Percentiles rank a stretch among this genome's conserved stretches.
Evolutionary conservation across 23 red algal genomes (phyloP).

Genomic region (Gracilaria caudata): DNA sequence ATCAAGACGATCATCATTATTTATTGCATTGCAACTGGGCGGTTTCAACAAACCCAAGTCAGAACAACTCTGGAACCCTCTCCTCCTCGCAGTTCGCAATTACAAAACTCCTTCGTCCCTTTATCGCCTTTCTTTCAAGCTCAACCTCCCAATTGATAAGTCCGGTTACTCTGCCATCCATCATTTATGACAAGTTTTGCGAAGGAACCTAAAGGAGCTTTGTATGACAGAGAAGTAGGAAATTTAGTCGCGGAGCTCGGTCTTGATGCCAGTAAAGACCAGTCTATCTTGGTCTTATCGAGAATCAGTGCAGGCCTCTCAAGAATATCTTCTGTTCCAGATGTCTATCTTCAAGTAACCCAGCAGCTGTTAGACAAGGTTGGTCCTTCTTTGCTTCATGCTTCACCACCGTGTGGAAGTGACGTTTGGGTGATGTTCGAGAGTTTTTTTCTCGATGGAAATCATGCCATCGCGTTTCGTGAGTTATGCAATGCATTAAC

Average conservation of each 20-base stretch:
- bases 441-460: constrained; percentile 6
- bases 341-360: constrained; percentile 3
- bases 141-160: too few relatives aligned
- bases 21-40: too few relatives aligned
- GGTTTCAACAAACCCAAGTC: too few relatives aligned
- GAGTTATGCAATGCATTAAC: not conserved
- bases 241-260: not conserved
- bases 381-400: not conserved
- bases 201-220: not conserved
- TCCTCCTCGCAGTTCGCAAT: too few relatives aligned
- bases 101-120: too few relatives aligned
- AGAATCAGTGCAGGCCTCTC: not conserved
- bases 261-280: not conserved
- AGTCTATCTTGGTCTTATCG: not conserved
- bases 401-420: not conserved
- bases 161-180: too few relatives aligned
- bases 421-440: constrained; percentile 19
- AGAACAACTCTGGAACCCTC: too few relatives aligned
- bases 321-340: constrained; percentile 17
- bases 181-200: not conserved
- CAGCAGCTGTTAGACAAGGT: constrained; percentile 24
- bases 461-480: constrained; percentile 26
- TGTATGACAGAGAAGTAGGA: not conserved
- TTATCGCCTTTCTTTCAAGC: too few relatives aligned
- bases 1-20: too few relatives aligned